phyloP scores from a whole-genome alignment of 208 protist species.

The Naegleria fowleri region DNA sequence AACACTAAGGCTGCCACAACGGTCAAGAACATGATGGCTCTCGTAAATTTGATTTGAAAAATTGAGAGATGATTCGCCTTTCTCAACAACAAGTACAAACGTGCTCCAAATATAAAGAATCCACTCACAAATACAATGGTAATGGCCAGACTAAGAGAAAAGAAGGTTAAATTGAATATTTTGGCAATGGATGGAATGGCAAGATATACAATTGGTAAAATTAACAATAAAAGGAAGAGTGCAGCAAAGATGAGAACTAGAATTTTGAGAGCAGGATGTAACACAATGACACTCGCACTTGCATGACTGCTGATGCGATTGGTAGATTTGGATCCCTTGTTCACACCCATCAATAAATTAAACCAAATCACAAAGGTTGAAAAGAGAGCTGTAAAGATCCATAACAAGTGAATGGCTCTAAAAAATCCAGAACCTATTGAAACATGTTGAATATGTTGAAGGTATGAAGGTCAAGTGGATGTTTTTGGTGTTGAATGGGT shows the following conservation, averaged over 20 bases:
- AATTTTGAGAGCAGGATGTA: neutral
- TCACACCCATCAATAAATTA: neutral
- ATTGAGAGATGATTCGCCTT: neutral
- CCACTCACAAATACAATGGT: neutral
- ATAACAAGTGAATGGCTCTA: neutral
- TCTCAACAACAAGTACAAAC: neutral
- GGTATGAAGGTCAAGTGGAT: too few relatives aligned
- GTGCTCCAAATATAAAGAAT: neutral
- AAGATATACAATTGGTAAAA: neutral
- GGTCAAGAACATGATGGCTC: neutral
- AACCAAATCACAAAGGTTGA: neutral
- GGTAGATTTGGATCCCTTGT: neutral
- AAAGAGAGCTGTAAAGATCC: neutral
- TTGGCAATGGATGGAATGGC: neutral
- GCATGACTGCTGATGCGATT: neutral
- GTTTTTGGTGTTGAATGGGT: too few relatives aligned
- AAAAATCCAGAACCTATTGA: neutral
- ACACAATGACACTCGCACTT: neutral
- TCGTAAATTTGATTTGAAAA: slow-evolving; percentile 11
- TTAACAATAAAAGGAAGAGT: neutral
- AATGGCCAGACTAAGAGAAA: neutral
- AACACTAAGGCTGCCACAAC: neutral
- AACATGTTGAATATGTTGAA: too few relatives aligned
- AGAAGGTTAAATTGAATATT: neutral
- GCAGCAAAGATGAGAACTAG: neutral